Evolutionary conservation across 345 rosid species (phyloP).

Genomic region (Eucalyptus virginea): DNA sequence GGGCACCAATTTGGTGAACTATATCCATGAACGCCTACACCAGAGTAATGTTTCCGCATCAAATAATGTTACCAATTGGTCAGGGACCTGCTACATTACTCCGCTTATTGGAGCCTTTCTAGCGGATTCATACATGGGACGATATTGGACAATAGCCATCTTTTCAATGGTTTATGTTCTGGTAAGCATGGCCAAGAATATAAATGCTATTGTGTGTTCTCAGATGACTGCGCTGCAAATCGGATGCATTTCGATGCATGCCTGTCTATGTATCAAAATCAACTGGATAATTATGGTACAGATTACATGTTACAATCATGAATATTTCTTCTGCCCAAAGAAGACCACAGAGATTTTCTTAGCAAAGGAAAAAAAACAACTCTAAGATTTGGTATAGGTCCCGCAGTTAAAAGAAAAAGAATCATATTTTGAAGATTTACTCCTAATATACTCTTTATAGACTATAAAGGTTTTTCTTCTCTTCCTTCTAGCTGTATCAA

Average conservation of each 20-base stretch:
- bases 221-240: background rate
- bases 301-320: background rate
- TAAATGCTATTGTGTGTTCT: background rate
- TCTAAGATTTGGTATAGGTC: background rate
- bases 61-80: constrained; percentile 84
- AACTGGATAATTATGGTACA: background rate
- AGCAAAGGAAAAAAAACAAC: background rate
- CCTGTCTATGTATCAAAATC: background rate
- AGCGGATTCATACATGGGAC: constrained; percentile 90
- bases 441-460: background rate
- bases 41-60: constrained; percentile 75
- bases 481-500: background rate
- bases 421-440: background rate
- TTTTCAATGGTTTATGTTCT: constrained; percentile 63
- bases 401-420: background rate
- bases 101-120: constrained; percentile 88
- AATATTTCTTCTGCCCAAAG: background rate
- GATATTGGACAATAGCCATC: constrained; percentile 78
- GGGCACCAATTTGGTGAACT: constrained; percentile 92
- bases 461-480: background rate
- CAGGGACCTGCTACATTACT: constrained; percentile 85
- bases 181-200: constrained; percentile 25
- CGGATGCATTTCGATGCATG: background rate
- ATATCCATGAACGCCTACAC: constrained; percentile 47
- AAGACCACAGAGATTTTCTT: background rate